Base-by-base conservation (phyloP, 1,284 basidiomycete species). In the Leccinum fuscescens region DNA sequence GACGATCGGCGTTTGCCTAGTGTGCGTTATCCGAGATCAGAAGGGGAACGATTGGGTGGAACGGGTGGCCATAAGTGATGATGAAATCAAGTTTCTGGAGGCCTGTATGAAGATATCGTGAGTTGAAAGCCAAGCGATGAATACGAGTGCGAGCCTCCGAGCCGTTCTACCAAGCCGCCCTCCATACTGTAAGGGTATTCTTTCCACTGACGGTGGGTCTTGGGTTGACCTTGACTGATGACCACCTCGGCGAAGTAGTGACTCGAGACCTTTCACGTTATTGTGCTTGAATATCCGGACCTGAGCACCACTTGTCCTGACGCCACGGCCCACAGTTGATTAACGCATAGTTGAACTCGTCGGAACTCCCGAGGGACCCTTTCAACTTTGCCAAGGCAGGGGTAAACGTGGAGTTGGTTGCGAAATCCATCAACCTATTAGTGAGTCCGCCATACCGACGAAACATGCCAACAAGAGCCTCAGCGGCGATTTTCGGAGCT, bases 181-280 rank as follows among this genome's bases (percentile, higher is more conserved):
- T 99, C 96, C 97, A 99, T 99, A 65, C 92, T 95, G 79, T 94
- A 99, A 99, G 72, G 66, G 99, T 99, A 82, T 98, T 98, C 82
- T 97, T 97, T 98, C 97, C 96, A 99, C 3, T 96, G 96, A 15
- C 96, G 79, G 74, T 98, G 97, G 0, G 95, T 98, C 77, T 94
- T 90, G 2, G 96, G 95, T 76, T 98, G 96, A 24, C 96, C 96
- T 76, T 99, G 96, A 66, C 90, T 93, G 77, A 99, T 97, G 52
- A 88, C 90, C 77, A 99, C 97, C 11, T 33, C 31, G 11, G 52
- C 90, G 83, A 66, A 99, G 78, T 9, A 98, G 73, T 6, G 79
- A 75, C 76, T 98, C 96, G 62, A 99, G 80, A 55, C 82, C 85
- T 54, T 82, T 75, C 89, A 98, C 94, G 75, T 98, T 87, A 74